Evolutionary conservation across 2,329 filamentous ascomycete species (phyloP).

Genomic region (Lachnellula arida): DNA sequence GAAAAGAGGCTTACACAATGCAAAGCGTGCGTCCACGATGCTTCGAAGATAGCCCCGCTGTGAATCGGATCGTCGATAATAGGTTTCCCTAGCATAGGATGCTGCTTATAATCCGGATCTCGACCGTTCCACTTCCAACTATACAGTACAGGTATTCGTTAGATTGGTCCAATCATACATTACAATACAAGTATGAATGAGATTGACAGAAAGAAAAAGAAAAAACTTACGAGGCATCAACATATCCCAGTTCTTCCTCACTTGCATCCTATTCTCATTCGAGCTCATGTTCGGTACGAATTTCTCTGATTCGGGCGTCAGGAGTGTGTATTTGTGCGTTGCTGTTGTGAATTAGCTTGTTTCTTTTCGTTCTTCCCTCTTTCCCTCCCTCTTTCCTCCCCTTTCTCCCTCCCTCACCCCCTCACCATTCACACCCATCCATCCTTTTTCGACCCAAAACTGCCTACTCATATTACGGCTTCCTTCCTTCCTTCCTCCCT

Average conservation of each 20-base stretch:
- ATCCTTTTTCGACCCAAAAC: too few relatives aligned
- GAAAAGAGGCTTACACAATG: slow-evolving; percentile 32
- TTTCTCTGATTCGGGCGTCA: slow-evolving; percentile 28
- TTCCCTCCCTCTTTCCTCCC: too few relatives aligned
- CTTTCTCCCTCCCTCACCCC: too few relatives aligned
- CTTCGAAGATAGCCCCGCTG: slow-evolving; percentile 30
- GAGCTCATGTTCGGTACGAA: slow-evolving; percentile 32
- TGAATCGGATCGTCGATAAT: slow-evolving; percentile 31
- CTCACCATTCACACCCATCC: too few relatives aligned
- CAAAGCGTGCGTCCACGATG: slow-evolving; percentile 33
- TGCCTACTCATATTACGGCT: too few relatives aligned
- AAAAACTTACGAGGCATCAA: slow-evolving; percentile 29
- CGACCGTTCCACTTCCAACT: slow-evolving; percentile 32
- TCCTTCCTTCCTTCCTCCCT: too few relatives aligned
- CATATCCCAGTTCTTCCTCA: slow-evolving; percentile 32
- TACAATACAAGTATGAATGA: not conserved
- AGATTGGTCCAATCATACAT: too few relatives aligned
- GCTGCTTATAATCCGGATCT: slow-evolving; percentile 28
- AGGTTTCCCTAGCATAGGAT: slow-evolving; percentile 32
- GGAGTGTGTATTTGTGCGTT: slow-evolving; percentile 28
- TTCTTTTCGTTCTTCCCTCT: too few relatives aligned
- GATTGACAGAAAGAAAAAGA: too few relatives aligned
- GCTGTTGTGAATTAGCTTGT: slow-evolving; percentile 3
- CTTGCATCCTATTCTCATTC: slow-evolving; percentile 28
- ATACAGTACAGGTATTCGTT: not conserved